Evolutionary conservation across 2,329 filamentous ascomycete species (phyloP).

Genomic region (Xylaria digitata): DNA sequence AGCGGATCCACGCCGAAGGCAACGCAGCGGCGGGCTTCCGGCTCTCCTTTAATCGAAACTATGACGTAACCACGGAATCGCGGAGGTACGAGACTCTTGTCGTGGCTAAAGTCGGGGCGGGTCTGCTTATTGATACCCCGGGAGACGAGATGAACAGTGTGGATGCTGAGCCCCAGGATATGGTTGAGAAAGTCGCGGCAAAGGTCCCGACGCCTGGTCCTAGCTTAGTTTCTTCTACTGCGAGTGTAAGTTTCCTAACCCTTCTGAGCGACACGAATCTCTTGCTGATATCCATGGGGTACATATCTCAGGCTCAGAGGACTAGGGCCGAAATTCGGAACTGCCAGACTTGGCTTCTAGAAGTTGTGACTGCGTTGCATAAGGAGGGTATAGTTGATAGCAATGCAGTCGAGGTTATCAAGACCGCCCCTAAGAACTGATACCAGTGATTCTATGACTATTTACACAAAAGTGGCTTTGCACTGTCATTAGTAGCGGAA

Average conservation of each 20-base stretch:
- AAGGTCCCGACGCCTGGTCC: slow-evolving; percentile 10
- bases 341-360: slow-evolving; percentile 20
- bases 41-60: slow-evolving; percentile 21
- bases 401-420: slow-evolving; percentile 14
- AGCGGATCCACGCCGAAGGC: slow-evolving; percentile 14
- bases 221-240: slow-evolving; percentile 7
- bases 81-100: neutral
- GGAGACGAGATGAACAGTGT: neutral
- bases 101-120: neutral
- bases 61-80: slow-evolving; percentile 4
- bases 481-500: no score
- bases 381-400: slow-evolving; percentile 11
- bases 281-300: neutral
- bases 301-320: neutral
- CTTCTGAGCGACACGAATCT: neutral
- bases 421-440: slow-evolving; percentile 15
- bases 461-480: no score
- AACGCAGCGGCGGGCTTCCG: slow-evolving; percentile 15
- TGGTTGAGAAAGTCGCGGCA: slow-evolving; percentile 4
- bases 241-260: neutral
- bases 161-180: slow-evolving; percentile 12
- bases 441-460: no score
- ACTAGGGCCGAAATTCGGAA: slow-evolving; percentile 18
- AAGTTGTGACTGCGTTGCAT: slow-evolving; percentile 11
- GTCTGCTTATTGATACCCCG: slow-evolving; percentile 1